Base-by-base conservation (phyloP, 352 stramenopile species). In the Phytopythium ostracodes region DNA sequence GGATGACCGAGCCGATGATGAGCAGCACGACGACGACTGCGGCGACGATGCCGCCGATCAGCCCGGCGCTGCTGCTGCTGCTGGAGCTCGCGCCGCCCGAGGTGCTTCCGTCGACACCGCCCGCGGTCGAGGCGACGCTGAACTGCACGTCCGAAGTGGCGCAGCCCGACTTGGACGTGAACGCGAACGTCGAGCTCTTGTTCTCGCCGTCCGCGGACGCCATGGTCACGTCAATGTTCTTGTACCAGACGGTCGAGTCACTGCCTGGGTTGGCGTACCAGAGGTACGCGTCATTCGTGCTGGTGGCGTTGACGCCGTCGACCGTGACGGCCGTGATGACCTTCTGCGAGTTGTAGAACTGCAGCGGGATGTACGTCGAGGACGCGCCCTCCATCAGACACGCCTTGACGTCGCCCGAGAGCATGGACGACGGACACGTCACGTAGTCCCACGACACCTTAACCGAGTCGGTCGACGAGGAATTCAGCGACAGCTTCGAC, bases 371-470 rank as follows among this genome's bases (percentile, higher is more conserved):
- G 73, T 94, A 94, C 38, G 84, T 77, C 38, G 76, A 76, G 24
- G 81, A 91, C 27, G 79, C 81, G 40, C 86, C 86, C 57, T 94
- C 86, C 84, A 93, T 93, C 8, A 92, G 64, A 62, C 86, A 94
- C 44, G 84, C 86, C 62, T 86, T 84, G 31, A 94, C 80, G 60
- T 88, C 75, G 12, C 86, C 86, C n/a, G 77, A 68, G 57, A 89
- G 64, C 46, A 91, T 75, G 20, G 70, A 66, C 33, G 68, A 56
- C 4, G 86, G 82, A 59, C 86, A 94, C 49, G 61, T 77, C 15
- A 77, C 60, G 36, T 84, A 91, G 68, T 77, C 71, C 72, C 87
- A 93, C 53, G 73, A 71, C 15, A 87, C 79, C 11, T 68, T 76
- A n/a, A 70, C 74, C 54, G 67, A 76, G 58, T 64, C 63, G 33